A percentile compares a stretch with the other conserved stretches of the same genome.
Evolutionary conservation across 495 filamentous ascomycete genomes (phyloP).

Genomic region (Xylaria longipes): DNA sequence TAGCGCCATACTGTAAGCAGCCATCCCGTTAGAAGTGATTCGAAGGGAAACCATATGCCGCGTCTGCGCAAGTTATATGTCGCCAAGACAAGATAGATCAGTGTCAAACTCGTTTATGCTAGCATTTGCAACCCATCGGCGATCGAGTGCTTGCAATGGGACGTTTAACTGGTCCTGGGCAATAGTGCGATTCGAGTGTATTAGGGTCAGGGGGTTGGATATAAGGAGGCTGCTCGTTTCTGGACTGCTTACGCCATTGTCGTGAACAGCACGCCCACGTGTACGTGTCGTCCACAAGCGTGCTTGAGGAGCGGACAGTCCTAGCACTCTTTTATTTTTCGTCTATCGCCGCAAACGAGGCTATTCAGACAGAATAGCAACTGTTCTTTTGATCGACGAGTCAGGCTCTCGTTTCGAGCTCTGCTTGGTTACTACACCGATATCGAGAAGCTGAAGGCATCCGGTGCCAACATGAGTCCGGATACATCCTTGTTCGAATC

Average conservation of each 20-base stretch:
- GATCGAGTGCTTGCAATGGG: conserved; percentile 3
- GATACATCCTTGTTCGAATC: conserved; percentile 17
- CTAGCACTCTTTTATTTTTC: not conserved
- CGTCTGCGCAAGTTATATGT: conserved; percentile 14
- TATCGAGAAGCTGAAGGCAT: conserved; percentile 9
- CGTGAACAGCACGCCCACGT: conserved; percentile 1
- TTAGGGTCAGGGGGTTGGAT: conserved; percentile 8
- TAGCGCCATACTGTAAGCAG: conserved; percentile 23
- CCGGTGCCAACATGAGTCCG: conserved; percentile 22
- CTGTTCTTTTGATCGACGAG: not conserved
- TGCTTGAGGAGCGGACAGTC: not conserved
- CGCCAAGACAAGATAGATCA: conserved; percentile 17
- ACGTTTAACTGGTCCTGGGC: conserved; percentile 13
- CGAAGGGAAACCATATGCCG: not conserved
- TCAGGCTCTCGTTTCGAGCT: not conserved
- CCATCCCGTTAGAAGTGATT: not conserved
- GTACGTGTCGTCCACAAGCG: not conserved
- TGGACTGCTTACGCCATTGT: conserved; percentile 7
- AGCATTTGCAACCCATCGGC: conserved; percentile 11
- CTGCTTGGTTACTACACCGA: conserved; percentile 1
- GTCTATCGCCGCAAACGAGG: not conserved
- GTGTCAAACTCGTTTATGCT: conserved; percentile 8
- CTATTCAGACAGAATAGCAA: not conserved
- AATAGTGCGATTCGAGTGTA: conserved; percentile 2
- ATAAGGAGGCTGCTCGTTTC: conserved; percentile 17